Evolutionary conservation across 2,329 filamentous ascomycete genomes (phyloP).

Genomic region (Anisogramma anomala): DNA sequence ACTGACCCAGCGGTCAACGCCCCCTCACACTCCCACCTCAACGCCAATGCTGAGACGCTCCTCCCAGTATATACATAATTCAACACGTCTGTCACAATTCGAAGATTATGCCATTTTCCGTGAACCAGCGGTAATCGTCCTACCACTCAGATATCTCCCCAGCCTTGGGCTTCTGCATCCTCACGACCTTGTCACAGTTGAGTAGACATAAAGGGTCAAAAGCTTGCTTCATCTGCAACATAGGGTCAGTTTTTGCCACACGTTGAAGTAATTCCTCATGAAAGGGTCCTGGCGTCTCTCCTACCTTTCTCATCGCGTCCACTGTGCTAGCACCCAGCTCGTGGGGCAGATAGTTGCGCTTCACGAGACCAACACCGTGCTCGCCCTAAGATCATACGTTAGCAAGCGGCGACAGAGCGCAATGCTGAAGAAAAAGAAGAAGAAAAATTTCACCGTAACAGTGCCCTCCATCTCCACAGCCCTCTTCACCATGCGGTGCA

Average conservation of each 20-base stretch:
- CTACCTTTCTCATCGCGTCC: slow-evolving; percentile 69
- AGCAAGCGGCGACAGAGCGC: slow-evolving; percentile 5
- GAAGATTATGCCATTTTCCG: neutral
- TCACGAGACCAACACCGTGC: slow-evolving; percentile 73
- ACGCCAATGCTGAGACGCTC: neutral
- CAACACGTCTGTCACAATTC: neutral
- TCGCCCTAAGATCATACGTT: slow-evolving; percentile 43
- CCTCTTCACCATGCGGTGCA: slow-evolving; percentile 76
- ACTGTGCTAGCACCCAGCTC: slow-evolving; percentile 66
- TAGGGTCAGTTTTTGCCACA: neutral
- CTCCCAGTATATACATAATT: neutral
- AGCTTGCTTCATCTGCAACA: slow-evolving; percentile 58
- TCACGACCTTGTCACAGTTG: slow-evolving; percentile 59
- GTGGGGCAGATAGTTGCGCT: slow-evolving; percentile 70
- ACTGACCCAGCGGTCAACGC: neutral
- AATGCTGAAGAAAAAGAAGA: neutral
- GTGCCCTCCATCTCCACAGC: slow-evolving; percentile 79
- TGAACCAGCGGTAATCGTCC: slow-evolving; percentile 4
- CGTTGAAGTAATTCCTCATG: neutral
- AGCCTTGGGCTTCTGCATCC: slow-evolving; percentile 43
- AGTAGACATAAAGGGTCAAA: slow-evolving; percentile 64
- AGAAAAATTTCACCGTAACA: slow-evolving; percentile 44
- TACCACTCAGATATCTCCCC: slow-evolving; percentile 37
- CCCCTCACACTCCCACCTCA: no score
- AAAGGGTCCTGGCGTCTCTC: slow-evolving; percentile 13